These are phyloP conservation scores for Clonostachys sp. DNA, from an alignment of 2,329 filamentous ascomycete species.

Conservation along the genomic window DNA sequence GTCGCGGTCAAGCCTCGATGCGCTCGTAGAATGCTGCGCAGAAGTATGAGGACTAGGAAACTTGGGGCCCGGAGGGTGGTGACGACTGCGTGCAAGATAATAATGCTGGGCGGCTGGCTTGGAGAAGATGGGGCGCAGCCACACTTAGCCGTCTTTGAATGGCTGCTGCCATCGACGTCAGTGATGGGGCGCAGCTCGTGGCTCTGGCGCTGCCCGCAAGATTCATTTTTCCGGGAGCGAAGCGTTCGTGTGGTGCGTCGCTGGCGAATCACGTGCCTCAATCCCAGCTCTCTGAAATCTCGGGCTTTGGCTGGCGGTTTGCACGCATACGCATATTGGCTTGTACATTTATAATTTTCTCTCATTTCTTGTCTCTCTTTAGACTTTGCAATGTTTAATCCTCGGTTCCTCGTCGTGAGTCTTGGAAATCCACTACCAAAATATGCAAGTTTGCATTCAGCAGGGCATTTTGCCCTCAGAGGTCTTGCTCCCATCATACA, in stretches of 20 bases:
- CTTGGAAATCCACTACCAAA: conserved; percentile 81
- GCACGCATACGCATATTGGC: too few species aligned
- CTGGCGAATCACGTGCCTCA: not conserved
- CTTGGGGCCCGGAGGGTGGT: not conserved
- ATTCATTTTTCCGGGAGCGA: conserved; percentile 4
- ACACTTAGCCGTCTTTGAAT: conserved; percentile 16
- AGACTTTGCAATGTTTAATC: conserved; percentile 21
- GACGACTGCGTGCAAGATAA: not conserved
- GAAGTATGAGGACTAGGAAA: too few species aligned
- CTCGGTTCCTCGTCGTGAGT: conserved; percentile 73
- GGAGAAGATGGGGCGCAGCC: conserved; percentile 17
- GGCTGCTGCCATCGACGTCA: conserved; percentile 11
- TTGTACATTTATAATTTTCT: too few species aligned
- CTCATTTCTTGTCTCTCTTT: too few species aligned
- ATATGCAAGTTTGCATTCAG: conserved; percentile 76
- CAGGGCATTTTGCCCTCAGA: conserved; percentile 74
- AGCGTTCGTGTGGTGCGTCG: not conserved
- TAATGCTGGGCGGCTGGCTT: not conserved
- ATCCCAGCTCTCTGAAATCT: too few species aligned
- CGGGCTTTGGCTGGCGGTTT: too few species aligned
- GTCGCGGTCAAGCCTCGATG: too few species aligned
- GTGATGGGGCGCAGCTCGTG: conserved; percentile 10
- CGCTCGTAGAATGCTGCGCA: too few species aligned
- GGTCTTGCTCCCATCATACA: conserved; percentile 42
- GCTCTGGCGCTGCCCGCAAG: conserved; percentile 2